These are phyloP conservation scores for Pyrenophora seminiperda DNA, from an alignment of 2,329 filamentous ascomycete species.

Conservation along the genomic window DNA sequence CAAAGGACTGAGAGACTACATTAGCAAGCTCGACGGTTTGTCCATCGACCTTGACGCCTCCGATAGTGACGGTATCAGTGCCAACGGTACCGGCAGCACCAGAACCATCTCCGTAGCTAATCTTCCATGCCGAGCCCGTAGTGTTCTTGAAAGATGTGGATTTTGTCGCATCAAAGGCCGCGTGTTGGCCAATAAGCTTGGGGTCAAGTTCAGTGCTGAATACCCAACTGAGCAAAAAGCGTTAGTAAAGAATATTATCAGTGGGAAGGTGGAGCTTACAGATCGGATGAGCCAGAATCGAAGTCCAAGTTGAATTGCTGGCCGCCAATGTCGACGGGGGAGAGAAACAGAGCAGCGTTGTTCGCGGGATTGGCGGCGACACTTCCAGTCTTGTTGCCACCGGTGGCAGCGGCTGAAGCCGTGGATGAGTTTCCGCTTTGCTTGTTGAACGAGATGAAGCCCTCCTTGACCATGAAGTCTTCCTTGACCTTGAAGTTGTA, in stretches of 20 bases:
- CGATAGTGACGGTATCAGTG: slow-evolving; percentile 69
- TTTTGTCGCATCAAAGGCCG: slow-evolving; percentile 59
- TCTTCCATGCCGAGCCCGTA: slow-evolving; percentile 61
- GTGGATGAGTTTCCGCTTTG: slow-evolving; percentile 17
- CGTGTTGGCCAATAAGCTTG: slow-evolving; percentile 56
- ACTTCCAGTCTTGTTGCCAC: slow-evolving; percentile 54
- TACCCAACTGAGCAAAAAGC: slow-evolving; percentile 61
- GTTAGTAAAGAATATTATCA: slow-evolving; percentile 17
- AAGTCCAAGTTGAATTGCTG: slow-evolving; percentile 73
- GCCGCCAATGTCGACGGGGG: slow-evolving; percentile 70
- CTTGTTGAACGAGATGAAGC: slow-evolving; percentile 48
- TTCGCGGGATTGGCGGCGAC: slow-evolving; percentile 69
- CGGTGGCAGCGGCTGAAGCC: slow-evolving; percentile 16
- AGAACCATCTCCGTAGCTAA: slow-evolving; percentile 72
- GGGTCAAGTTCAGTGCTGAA: slow-evolving; percentile 66
- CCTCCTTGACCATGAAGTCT: slow-evolving; percentile 28
- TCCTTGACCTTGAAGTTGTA: slow-evolving; percentile 56
- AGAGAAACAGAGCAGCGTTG: slow-evolving; percentile 72
- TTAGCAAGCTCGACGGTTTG: slow-evolving; percentile 73
- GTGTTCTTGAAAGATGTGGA: slow-evolving; percentile 58
- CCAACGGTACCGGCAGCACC: slow-evolving; percentile 68
- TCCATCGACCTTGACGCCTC: slow-evolving; percentile 63
- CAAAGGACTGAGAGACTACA: slow-evolving; percentile 62
- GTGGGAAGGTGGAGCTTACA: slow-evolving; percentile 51
- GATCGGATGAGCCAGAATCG: slow-evolving; percentile 76